Conservation (phyloP, 176 grass and related monocot species). For the Oryza glumipatula region DNA sequence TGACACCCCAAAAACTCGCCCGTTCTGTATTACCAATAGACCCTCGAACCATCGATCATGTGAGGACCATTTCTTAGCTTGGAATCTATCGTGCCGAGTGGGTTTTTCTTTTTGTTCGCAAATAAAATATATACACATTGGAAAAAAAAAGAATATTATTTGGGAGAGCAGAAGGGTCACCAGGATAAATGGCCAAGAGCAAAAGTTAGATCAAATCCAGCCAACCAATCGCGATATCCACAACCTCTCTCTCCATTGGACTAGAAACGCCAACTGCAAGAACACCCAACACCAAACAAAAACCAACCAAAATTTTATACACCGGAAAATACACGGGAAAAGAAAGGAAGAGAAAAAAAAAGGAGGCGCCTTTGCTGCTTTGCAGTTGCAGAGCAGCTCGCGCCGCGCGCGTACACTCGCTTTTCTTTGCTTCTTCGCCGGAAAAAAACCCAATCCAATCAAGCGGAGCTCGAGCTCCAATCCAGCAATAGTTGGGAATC, state of each 20-base stretch:
- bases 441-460: conserved; percentile 17
- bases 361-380: background rate
- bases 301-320: conserved; percentile 28
- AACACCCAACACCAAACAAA: conserved; percentile 40
- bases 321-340: background rate
- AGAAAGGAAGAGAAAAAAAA: background rate
- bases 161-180: background rate
- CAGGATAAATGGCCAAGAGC: conserved; percentile 46
- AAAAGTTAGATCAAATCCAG: conserved; percentile 56
- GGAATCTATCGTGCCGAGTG: conserved; percentile 5
- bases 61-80: background rate
- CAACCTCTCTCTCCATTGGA: conserved; percentile 49
- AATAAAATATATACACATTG: background rate
- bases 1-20: background rate
- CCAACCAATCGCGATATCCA: conserved; percentile 61
- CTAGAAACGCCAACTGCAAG: conserved; percentile 37
- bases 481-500: conserved; percentile 33
- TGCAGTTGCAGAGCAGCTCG: background rate
- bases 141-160: conserved; percentile 37
- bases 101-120: background rate
- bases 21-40: background rate
- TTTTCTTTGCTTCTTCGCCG: background rate
- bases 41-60: background rate
- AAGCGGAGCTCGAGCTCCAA: background rate
- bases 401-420: background rate